Conservation (phyloP, 2,329 filamentous ascomycete species). For the Cyphellophora attinorum region DNA sequence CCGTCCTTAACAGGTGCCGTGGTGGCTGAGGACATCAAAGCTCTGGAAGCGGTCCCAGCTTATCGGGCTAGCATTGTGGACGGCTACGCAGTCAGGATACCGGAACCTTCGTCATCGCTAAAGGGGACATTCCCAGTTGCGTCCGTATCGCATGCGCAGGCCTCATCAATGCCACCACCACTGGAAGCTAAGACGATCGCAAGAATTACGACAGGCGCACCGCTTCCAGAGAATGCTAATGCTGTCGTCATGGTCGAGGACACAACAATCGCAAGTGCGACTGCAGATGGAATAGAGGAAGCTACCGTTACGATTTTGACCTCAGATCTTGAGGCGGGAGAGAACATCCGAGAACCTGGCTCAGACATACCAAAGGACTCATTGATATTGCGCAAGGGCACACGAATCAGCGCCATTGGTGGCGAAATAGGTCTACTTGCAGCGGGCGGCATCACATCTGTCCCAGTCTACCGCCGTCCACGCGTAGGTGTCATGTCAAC, state of each 20-base stretch:
- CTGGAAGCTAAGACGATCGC: conserved; percentile 69
- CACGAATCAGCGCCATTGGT: conserved; percentile 74
- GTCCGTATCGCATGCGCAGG: conserved; percentile 75
- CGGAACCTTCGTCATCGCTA: conserved; percentile 48
- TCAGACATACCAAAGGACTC: conserved; percentile 69
- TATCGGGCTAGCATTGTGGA: conserved; percentile 96
- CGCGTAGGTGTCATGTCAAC: conserved; percentile 82
- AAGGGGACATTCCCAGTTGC: conserved; percentile 80
- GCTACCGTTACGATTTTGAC: conserved; percentile 79
- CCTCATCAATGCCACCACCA: conserved; percentile 51
- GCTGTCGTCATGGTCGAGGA: conserved; percentile 97
- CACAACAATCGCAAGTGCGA: conserved; percentile 61
- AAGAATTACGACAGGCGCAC: conserved; percentile 89
- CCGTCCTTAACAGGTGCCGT: conserved; percentile 61
- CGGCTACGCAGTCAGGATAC: conserved; percentile 77
- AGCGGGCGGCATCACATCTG: conserved; percentile 65
- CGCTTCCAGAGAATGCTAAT: conserved; percentile 76
- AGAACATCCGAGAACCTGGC: conserved; percentile 86
- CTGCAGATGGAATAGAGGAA: conserved; percentile 66
- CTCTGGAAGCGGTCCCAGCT: conserved; percentile 76
- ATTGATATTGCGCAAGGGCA: conserved; percentile 64
- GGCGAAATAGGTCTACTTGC: conserved; percentile 87
- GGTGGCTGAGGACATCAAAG: conserved; percentile 71
- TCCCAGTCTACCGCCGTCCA: conserved; percentile 66
- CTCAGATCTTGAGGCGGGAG: conserved; percentile 60